Conservation (phyloP, 768 basidiomycete species). For the Pleurotus djamor region DNA sequence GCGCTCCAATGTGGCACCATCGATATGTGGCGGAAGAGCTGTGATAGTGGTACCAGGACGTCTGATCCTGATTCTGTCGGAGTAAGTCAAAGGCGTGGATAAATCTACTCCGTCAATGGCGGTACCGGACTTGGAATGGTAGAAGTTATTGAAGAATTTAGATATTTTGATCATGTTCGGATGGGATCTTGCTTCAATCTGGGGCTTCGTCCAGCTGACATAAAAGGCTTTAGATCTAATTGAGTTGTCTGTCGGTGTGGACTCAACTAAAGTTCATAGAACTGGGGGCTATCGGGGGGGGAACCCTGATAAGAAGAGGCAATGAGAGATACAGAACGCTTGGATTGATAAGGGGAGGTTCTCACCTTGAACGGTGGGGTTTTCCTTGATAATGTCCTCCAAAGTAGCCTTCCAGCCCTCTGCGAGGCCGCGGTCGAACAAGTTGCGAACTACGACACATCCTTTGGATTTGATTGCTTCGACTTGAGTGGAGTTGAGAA, state of each 20-base stretch:
- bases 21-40: slow-evolving; percentile 40
- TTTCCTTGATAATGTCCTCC: slow-evolving; percentile 52
- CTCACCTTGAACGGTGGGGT: slow-evolving; percentile 55
- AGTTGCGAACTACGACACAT: slow-evolving; percentile 57
- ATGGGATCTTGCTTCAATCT: slow-evolving; percentile 69
- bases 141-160: slow-evolving; percentile 65
- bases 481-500: slow-evolving; percentile 41
- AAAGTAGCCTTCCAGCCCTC: slow-evolving; percentile 55
- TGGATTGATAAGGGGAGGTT: not conserved
- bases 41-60: slow-evolving; percentile 61
- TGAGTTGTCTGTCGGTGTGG: not conserved
- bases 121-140: slow-evolving; percentile 38
- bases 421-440: slow-evolving; percentile 58
- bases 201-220: slow-evolving; percentile 40
- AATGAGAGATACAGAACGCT: not conserved
- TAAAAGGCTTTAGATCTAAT: not conserved
- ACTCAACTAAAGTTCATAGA: slow-evolving; percentile 70
- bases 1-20: slow-evolving; percentile 69
- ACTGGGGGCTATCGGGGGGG: slow-evolving; percentile 62
- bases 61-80: slow-evolving; percentile 73
- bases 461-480: slow-evolving; percentile 52
- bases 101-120: slow-evolving; percentile 55
- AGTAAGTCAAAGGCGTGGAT: slow-evolving; percentile 62
- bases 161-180: slow-evolving; percentile 59
- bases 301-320: slow-evolving; percentile 32